Evolutionary conservation across 257 asterid species (phyloP).

Genomic region (Gentiana straminea): DNA sequence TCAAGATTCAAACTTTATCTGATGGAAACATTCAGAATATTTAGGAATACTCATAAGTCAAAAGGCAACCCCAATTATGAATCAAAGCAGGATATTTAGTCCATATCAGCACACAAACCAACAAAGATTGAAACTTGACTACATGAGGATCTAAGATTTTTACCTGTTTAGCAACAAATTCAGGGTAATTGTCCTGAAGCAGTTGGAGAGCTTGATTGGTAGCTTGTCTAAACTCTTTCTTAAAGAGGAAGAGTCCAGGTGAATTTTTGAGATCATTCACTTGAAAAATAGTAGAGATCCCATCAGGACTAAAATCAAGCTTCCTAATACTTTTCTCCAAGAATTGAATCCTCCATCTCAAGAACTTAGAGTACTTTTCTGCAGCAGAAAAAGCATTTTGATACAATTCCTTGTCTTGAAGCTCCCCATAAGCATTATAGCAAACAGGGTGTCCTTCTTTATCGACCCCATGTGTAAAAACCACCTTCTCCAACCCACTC

Average conservation of each 20-base stretch:
- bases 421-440: constrained; percentile 83
- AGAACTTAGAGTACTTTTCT: constrained; percentile 63
- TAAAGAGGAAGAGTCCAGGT: constrained; percentile 68
- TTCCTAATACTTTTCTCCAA: constrained; percentile 75
- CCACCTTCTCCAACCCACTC: constrained; percentile 76
- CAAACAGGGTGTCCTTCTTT: constrained; percentile 86
- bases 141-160: not conserved
- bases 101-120: not conserved
- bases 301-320: constrained; percentile 77
- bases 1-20: too few species aligned
- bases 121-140: not conserved
- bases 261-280: constrained; percentile 76
- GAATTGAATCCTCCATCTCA: constrained; percentile 67
- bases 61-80: not conserved
- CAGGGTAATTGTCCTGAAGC: constrained; percentile 94
- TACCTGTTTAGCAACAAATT: constrained; percentile 96
- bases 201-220: constrained; percentile 78
- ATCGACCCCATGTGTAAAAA: constrained; percentile 65
- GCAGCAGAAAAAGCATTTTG: constrained; percentile 74
- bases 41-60: too few species aligned
- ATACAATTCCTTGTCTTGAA: constrained; percentile 77
- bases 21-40: too few species aligned
- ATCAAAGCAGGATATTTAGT: not conserved
- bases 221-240: constrained; percentile 77
- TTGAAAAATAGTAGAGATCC: constrained; percentile 72